Evolutionary conservation across 2,329 filamentous ascomycete species (phyloP), one percentile per base, ranked within the genome.

Genomic region (Xylaria arbuscula): DNA sequence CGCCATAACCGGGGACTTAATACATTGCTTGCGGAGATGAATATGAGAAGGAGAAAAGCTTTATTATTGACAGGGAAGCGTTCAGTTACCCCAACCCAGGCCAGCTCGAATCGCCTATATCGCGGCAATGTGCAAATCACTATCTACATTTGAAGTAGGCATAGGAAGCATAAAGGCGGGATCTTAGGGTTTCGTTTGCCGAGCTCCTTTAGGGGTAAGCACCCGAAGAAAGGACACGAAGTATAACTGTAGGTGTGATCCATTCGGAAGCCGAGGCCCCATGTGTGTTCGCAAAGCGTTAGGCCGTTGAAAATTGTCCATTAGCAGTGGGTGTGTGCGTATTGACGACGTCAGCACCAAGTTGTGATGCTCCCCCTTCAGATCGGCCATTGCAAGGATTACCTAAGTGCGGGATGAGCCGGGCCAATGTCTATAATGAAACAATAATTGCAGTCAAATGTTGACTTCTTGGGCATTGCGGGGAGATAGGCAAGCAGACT

Each of bases 261-360:
- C 59, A 66, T 60, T 67, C 63, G 69, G 60, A 57, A 24, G 38
- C 59, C 64, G 63, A 65, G 53, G 22, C 66, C 55, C 63, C 64
- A 69, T 65, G 69, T 60, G 66, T 71, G 63, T 48, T 65, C 57
- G 66, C 57, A 69, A 67, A 69, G 60, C 64, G 60, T 38, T 62
- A 40, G 28, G 17, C 62, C 22, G 19, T 55, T 60, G 15, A 63
- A 47, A 3, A 36, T 47, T 19, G 56, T 60, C 36, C 47, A 57
- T 34, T 24, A 36, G 32, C 2, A 54, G 47, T 50, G 51, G 68
- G 68, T 15, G 66, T 66, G 59, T 57, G 19, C 51, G 36, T 70
- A 70, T 66, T 56, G 48, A 56, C 51, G 48, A 53, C 51, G 55
- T 63, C 62, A 70, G 62, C 66, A 70, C 62, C 17, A 22, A 36